Conservation (phyloP, 1,284 basidiomycete species). For the Ceratobasidium sp. region DNA sequence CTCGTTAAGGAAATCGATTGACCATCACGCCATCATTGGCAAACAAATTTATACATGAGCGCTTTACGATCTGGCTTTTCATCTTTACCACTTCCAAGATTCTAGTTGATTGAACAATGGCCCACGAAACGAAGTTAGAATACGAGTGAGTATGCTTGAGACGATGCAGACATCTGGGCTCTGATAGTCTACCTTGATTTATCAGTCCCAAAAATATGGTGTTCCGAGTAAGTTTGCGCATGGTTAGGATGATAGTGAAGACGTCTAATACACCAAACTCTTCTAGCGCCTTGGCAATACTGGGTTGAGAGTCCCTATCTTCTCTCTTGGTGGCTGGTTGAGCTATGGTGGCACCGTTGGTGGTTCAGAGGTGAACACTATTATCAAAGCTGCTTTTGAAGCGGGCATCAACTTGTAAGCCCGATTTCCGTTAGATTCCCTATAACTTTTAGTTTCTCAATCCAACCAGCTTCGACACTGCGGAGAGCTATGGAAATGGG, state of each 20-base stretch:
- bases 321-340: slow-evolving; percentile 47
- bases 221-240: slow-evolving; percentile 40
- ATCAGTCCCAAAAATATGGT: slow-evolving; percentile 45
- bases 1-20: not conserved
- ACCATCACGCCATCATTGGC: slow-evolving; percentile 10
- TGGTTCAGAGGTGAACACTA: slow-evolving; percentile 58
- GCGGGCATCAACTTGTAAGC: slow-evolving; percentile 73
- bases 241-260: too few relatives aligned
- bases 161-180: too few relatives aligned
- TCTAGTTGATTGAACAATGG: not conserved
- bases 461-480: slow-evolving; percentile 64
- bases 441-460: not conserved
- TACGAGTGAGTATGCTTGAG: slow-evolving; percentile 15
- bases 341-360: slow-evolving; percentile 45
- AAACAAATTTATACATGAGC: slow-evolving; percentile 6
- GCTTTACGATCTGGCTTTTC: not conserved
- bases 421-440: not conserved
- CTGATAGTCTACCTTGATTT: not conserved
- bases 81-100: not conserved
- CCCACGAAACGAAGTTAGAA: slow-evolving; percentile 15
- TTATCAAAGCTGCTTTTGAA: slow-evolving; percentile 72
- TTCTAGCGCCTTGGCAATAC: slow-evolving; percentile 46
- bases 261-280: too few relatives aligned
- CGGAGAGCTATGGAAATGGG: slow-evolving; percentile 75
- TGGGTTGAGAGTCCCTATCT: slow-evolving; percentile 47